phyloP scores from a whole-genome alignment of 176 grass and related monocot species.

The Eragrostis nindensis region DNA sequence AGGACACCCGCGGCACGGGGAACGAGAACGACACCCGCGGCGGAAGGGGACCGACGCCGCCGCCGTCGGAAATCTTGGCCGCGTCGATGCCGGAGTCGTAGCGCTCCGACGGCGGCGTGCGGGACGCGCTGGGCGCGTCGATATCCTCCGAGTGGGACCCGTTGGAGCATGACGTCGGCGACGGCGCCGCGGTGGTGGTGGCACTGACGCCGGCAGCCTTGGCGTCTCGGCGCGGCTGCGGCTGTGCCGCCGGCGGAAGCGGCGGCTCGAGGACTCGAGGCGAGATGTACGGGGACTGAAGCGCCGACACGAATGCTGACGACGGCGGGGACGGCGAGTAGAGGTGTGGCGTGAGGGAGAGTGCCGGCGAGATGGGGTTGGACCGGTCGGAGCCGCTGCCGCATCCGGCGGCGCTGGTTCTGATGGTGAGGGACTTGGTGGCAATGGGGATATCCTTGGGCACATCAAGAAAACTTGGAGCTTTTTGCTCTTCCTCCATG shows the following conservation, averaged over 20 bases:
- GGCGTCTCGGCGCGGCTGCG: constrained; percentile 35
- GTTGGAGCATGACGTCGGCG: constrained; percentile 68
- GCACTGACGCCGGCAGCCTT: constrained; percentile 28
- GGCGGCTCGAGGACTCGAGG: constrained; percentile 64
- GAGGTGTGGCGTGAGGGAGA: constrained; percentile 85
- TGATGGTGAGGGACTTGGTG: constrained; percentile 74
- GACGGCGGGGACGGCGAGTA: constrained; percentile 94
- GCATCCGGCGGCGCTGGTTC: constrained; percentile 54
- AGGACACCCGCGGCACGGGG: constrained; percentile 86
- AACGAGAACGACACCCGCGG: constrained; percentile 93
- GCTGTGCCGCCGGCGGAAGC: constrained; percentile 5
- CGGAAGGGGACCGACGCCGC: neutral
- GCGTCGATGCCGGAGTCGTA: constrained; percentile 77
- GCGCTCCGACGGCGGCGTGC: constrained; percentile 81
- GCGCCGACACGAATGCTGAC: constrained; percentile 92
- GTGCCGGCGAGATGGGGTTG: constrained; percentile 79
- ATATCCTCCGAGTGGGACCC: constrained; percentile 73
- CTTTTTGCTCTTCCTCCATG: constrained; percentile 68
- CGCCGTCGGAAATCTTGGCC: constrained; percentile 71
- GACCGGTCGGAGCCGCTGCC: constrained; percentile 62
- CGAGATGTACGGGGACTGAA: constrained; percentile 98
- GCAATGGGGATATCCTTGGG: constrained; percentile 64
- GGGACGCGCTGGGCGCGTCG: constrained; percentile 79
- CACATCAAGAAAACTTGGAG: constrained; percentile 52
- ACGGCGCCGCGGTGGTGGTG: constrained; percentile 54